Evolutionary conservation across 805 yeast species (phyloP).

Genomic region (Lipomyces chichibuensis): DNA sequence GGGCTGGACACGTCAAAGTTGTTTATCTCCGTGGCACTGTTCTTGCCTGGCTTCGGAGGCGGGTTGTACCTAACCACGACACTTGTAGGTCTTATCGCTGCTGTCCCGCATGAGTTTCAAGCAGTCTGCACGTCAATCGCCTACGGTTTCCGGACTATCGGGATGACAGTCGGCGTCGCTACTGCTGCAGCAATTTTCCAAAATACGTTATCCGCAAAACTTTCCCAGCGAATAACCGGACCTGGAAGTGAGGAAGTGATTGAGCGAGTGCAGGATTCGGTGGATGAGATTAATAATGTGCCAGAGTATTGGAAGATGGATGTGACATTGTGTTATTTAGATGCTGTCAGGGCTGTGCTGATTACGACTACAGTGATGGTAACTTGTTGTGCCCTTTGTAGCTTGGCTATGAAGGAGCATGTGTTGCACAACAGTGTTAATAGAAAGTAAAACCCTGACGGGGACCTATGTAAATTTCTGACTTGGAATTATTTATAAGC

Average conservation of each 20-base stretch:
- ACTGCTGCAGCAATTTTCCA: constrained; percentile 60
- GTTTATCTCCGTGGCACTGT: constrained; percentile 32
- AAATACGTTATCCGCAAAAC: constrained; percentile 41
- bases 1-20: constrained; percentile 7
- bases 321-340: constrained; percentile 11
- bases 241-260: constrained; percentile 19
- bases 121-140: constrained; percentile 77
- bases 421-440: constrained; percentile 7
- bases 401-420: constrained; percentile 16
- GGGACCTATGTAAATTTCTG: too few relatives aligned
- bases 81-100: constrained; percentile 62
- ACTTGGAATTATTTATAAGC: too few relatives aligned
- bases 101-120: constrained; percentile 60
- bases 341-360: constrained; percentile 12
- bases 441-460: neutral
- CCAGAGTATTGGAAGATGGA: neutral
- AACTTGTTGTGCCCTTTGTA: neutral
- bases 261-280: constrained; percentile 11
- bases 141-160: constrained; percentile 70
- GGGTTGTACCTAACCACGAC: constrained; percentile 61
- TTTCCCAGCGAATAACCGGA: constrained; percentile 27
- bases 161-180: constrained; percentile 68
- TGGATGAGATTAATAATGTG: constrained; percentile 8
- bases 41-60: constrained; percentile 59
- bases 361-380: neutral